Evolutionary conservation across 2,329 filamentous ascomycete genomes (phyloP).

Genomic region (Lecanicillium sp.): DNA sequence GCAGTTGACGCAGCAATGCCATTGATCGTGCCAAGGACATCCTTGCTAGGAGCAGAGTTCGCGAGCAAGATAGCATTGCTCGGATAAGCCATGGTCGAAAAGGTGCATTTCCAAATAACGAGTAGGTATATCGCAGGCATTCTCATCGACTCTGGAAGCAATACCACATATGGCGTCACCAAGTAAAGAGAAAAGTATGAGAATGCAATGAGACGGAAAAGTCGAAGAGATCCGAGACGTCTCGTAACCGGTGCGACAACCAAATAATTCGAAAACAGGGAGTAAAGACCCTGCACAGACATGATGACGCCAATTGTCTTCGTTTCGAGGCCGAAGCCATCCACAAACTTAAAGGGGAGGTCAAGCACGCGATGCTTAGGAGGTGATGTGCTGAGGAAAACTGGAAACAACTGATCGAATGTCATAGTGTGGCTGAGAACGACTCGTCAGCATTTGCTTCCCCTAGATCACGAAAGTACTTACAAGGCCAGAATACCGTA

Average conservation of each 20-base stretch:
- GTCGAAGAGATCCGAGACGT: constrained; percentile 66
- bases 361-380: constrained; percentile 41
- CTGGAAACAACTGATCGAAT: constrained; percentile 86
- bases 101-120: constrained; percentile 87
- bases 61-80: constrained; percentile 82
- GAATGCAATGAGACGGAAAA: constrained; percentile 74
- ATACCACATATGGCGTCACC: constrained; percentile 77
- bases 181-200: constrained; percentile 86
- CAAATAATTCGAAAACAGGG: constrained; percentile 77
- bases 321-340: constrained; percentile 76
- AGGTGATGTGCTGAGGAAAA: constrained; percentile 69
- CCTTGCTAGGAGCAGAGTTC: constrained; percentile 76
- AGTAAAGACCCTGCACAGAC: constrained; percentile 81
- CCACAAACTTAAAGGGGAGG: constrained; percentile 82
- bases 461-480: constrained; percentile 31
- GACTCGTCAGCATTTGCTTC: too few species aligned
- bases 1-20: constrained; percentile 87
- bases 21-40: constrained; percentile 85
- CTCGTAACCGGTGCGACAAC: constrained; percentile 73
- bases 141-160: constrained; percentile 65
- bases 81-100: constrained; percentile 84
- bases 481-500: constrained; percentile 94
- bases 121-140: constrained; percentile 69
- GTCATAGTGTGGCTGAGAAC: constrained; percentile 80
- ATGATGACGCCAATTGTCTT: constrained; percentile 83